Base-by-base conservation (phyloP, 2,329 filamentous ascomycete genomes). In the Botryotinia globosa region DNA sequence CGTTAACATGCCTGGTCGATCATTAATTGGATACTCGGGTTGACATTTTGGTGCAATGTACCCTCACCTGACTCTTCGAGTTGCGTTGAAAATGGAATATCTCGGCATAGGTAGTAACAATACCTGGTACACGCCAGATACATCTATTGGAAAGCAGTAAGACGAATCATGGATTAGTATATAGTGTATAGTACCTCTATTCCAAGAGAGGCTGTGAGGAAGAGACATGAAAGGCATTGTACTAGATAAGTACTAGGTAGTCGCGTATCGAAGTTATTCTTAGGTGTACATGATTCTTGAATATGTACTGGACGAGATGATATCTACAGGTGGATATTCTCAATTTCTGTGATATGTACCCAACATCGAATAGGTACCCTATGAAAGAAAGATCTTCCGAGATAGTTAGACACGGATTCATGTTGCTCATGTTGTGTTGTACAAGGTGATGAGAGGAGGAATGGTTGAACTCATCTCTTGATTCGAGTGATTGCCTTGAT, bases 141-240 rank as follows among this genome's bases (percentile, higher is more conserved):
- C 64, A 67, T 70, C 29, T 48, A 37, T 63, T 39, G 68, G 45
- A 42, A 56, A 54, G 59, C 58, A 39, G 69, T 42, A 54, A 71
- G 69, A 71, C 69, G 56, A 65, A 64, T 65, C 56, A 64, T 54
- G 44, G 45, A 56, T 67, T 29, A 42, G 64, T 29, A 56, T 54
- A 67, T 67, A 67, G 45, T 54, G 37, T 56, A 67, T 18, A 56
- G 22, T 25, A 59, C 45, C 44, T 71, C 69, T 71, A 71, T 71
- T 71, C 45, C 59, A 61, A 71, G 59, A 65, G 69, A 71, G 69
- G 69, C 69, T 71, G 69, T 71, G 48, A 67, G 45, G 34, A 56
- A 56, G 32, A 42, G 34, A 29, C 34, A 66, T 44, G 25, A 44
- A 51, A 66, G 25, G 34, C 14, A 45, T 66, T 34, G 14, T 64